These are phyloP conservation scores for Vairimorpha apis DNA, from an alignment of 371 early-diverging fungal genomes.

Conservation along the genomic window DNA sequence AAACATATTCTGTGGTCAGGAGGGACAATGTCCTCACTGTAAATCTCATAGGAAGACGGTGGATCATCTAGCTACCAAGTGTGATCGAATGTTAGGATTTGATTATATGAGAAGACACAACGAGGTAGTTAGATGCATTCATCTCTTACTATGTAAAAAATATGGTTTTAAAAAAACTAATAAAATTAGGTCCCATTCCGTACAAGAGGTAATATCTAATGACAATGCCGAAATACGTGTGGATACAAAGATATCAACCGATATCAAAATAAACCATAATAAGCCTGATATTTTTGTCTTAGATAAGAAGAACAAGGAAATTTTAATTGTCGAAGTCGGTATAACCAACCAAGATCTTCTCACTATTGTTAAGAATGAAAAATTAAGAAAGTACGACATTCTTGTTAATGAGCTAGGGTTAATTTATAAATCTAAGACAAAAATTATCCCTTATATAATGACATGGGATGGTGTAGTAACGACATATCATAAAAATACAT, in stretches of 20 bases:
- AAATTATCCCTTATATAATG: slow-evolving; percentile 10
- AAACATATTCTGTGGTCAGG: neutral
- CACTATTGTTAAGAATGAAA: slow-evolving; percentile 5
- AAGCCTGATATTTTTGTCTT: neutral
- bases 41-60: neutral
- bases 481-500: neutral
- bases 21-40: neutral
- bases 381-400: slow-evolving; percentile 13
- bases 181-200: neutral
- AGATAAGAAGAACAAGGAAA: neutral
- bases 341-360: slow-evolving; percentile 19
- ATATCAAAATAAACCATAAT: neutral
- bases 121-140: neutral
- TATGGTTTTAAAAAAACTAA: neutral
- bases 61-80: neutral
- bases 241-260: neutral
- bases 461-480: slow-evolving; percentile 2
- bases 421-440: neutral
- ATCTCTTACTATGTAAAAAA: neutral
- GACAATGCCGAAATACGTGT: neutral
- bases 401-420: slow-evolving; percentile 1
- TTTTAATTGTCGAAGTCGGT: slow-evolving; percentile 12
- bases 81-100: neutral
- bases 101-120: neutral
- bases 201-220: neutral